A percentile compares a stretch with the other conserved stretches of the same genome.
Conservation (phyloP, 2,329 filamentous ascomycete species). For the Pseudogymnoascus sp. region DNA sequence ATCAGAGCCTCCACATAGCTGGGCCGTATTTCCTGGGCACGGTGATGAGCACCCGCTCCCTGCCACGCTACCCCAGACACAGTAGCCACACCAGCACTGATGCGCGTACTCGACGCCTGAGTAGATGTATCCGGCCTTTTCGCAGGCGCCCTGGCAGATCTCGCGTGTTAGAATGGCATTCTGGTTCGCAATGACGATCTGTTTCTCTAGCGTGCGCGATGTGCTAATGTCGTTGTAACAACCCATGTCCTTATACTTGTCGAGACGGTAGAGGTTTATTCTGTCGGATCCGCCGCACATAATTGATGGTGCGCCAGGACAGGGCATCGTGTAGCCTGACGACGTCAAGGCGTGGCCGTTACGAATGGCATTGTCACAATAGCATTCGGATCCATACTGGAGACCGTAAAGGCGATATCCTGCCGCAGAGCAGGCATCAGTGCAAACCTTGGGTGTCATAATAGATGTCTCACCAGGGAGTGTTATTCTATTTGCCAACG, state of each 20-base stretch:
- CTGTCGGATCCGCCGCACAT: conserved; percentile 16
- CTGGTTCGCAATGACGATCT: conserved; percentile 5
- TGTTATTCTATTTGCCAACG: background rate
- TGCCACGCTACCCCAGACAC: background rate
- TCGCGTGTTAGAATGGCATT: conserved; percentile 6
- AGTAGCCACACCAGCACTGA: conserved; percentile 2
- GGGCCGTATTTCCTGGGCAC: background rate
- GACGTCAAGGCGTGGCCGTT: background rate
- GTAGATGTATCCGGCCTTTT: background rate
- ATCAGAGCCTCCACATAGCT: background rate
- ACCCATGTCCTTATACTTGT: background rate
- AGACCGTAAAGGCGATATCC: background rate
- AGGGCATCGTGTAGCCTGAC: conserved; percentile 16
- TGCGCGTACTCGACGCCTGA: conserved; percentile 7
- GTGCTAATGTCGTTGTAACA: background rate
- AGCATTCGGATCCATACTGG: background rate
- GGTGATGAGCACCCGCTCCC: background rate
- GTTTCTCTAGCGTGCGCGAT: background rate
- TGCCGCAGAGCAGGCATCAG: background rate
- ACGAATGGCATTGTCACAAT: background rate
- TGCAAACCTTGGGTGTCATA: conserved; percentile 14
- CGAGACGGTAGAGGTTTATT: conserved; percentile 15
- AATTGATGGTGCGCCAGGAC: conserved; percentile 13
- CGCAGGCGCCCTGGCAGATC: background rate
- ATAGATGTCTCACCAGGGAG: background rate